Conservation (phyloP, 176 grass and related monocot genomes). For the Sorghum bicolor region Sorghum_bicolor_NCBIv3 NC_012876.2:65323001-65323500, state of each 20-base stretch:
- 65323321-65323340: slow-evolving; percentile 65
- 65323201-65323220: no score
- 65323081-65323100: slow-evolving; percentile 29
- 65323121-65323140: slow-evolving; percentile 63
- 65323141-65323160: slow-evolving; percentile 46
- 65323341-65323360: slow-evolving; percentile 4
- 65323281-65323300: neutral
- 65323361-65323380: slow-evolving; percentile 43
- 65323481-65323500: no score
- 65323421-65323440: no score
- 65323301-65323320: no score
- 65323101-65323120: slow-evolving; percentile 13
- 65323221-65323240: neutral
- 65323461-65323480: no score
- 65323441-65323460: no score
- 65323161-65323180: slow-evolving; percentile 51
- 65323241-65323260: no score
- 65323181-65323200: slow-evolving; percentile 21
- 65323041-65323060: slow-evolving; percentile 21
- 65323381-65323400: slow-evolving; percentile 34
- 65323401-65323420: no score
- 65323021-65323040: slow-evolving; percentile 40
- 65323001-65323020: slow-evolving; percentile 53
- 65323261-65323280: no score
- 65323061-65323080: slow-evolving; percentile 32